Evolutionary conservation across 2,329 filamentous ascomycete species (phyloP).

Genomic region (Aspergillus unguis): DNA sequence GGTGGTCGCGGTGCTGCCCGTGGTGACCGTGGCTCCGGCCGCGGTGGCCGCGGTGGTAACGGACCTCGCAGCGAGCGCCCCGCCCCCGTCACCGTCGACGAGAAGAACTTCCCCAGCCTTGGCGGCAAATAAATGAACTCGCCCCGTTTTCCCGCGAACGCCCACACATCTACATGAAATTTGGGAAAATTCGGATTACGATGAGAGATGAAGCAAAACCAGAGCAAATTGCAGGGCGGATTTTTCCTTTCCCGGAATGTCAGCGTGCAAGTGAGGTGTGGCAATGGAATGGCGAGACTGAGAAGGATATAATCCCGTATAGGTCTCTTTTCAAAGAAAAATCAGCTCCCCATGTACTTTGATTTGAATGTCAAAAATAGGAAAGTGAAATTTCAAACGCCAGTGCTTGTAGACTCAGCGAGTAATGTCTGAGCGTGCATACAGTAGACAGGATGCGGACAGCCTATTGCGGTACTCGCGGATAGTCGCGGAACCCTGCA

Average conservation of each 20-base stretch:
- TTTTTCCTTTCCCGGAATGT: not conserved
- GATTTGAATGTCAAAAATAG: constrained; percentile 31
- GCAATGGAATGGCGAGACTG: constrained; percentile 12
- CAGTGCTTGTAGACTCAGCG: not conserved
- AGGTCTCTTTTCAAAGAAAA: constrained; percentile 13
- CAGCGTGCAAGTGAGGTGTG: constrained; percentile 7
- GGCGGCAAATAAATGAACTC: constrained; percentile 34
- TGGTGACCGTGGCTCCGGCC: constrained; percentile 21
- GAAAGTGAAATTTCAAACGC: constrained; percentile 23
- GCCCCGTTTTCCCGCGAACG: constrained; percentile 1
- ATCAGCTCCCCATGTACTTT: constrained; percentile 28
- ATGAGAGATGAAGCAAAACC: constrained; percentile 7
- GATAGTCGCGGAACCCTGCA: not conserved
- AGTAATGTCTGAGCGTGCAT: not conserved
- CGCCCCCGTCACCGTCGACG: constrained; percentile 39
- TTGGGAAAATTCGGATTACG: constrained; percentile 1
- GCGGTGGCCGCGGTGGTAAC: constrained; percentile 22
- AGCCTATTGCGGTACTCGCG: not conserved
- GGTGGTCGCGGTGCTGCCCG: constrained; percentile 32
- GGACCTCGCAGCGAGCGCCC: constrained; percentile 22
- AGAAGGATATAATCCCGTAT: constrained; percentile 15
- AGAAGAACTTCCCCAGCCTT: constrained; percentile 48
- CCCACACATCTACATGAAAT: constrained; percentile 1
- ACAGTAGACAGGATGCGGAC: not conserved
- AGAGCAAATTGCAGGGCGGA: not conserved